Percentiles rank a stretch among this genome's conserved stretches.
Evolutionary conservation across 352 stramenopile species (phyloP).

Genomic region (Phytophthora constricta): DNA sequence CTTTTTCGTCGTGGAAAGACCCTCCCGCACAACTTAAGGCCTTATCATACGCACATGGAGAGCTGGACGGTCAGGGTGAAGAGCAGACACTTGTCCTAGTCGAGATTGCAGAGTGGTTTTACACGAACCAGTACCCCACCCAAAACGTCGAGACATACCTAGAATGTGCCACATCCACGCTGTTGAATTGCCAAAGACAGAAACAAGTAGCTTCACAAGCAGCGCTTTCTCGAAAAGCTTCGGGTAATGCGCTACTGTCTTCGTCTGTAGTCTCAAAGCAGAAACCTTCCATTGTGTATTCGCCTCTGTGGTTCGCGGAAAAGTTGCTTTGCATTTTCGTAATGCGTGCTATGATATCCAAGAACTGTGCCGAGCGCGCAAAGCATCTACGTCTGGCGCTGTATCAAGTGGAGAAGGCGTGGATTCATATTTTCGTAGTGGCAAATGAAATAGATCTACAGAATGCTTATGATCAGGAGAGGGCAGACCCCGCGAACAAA

Average conservation of each 20-base stretch:
- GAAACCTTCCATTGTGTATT: constrained; percentile 29
- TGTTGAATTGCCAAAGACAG: constrained; percentile 48
- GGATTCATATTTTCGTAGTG: constrained; percentile 56
- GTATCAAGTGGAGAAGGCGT: constrained; percentile 53
- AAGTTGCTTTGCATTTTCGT: constrained; percentile 64
- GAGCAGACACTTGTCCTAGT: constrained; percentile 70
- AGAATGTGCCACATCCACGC: constrained; percentile 50
- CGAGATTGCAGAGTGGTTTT: constrained; percentile 89
- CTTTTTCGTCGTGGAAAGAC: constrained; percentile 66
- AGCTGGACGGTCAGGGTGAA: constrained; percentile 65
- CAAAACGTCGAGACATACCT: constrained; percentile 67
- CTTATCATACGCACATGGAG: constrained; percentile 58
- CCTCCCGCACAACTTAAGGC: constrained; percentile 64
- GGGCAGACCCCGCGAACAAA: constrained; percentile 8
- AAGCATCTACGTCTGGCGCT: constrained; percentile 41
- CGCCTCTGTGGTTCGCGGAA: constrained; percentile 60
- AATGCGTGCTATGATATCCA: constrained; percentile 46
- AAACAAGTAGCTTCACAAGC: constrained; percentile 11
- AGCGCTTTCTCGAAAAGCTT: constrained; percentile 17
- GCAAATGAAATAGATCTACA: constrained; percentile 53
- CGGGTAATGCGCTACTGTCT: constrained; percentile 12
- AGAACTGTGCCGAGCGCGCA: constrained; percentile 43
- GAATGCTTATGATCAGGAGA: constrained; percentile 40
- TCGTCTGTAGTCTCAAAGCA: constrained; percentile 3
- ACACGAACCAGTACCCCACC: constrained; percentile 65